A percentile compares a stretch with the other conserved stretches of the same genome.
Evolutionary conservation across 2,329 filamentous ascomycete species (phyloP).

Genomic region (Sporothrix protearum): DNA sequence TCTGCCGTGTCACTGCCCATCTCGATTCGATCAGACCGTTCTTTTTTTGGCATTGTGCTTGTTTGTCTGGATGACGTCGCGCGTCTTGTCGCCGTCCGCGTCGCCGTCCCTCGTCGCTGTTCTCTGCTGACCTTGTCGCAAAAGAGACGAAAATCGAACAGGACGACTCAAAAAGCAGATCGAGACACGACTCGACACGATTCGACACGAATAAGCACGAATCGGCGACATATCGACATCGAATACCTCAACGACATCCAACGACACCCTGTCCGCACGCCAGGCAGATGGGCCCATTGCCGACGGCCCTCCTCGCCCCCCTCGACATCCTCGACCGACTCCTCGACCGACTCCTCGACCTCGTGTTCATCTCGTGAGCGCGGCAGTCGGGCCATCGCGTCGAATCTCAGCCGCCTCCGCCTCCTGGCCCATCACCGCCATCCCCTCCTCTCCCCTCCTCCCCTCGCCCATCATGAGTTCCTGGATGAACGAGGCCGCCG

Average conservation of each 20-base stretch:
- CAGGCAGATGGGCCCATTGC: conserved; percentile 43
- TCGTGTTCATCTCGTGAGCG: not conserved
- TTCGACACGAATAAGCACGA: not conserved
- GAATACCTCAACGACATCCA: not conserved
- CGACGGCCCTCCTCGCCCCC: conserved; percentile 9
- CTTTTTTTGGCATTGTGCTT: not conserved
- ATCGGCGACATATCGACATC: not conserved
- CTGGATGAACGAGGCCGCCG: conserved; percentile 68
- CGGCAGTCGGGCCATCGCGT: conserved; percentile 3
- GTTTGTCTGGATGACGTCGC: conserved; percentile 44
- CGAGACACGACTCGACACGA: not conserved
- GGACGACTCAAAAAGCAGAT: not conserved
- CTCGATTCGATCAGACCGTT: conserved; percentile 35
- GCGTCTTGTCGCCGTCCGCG: conserved; percentile 19
- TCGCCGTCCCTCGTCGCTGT: conserved; percentile 33
- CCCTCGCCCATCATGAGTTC: conserved; percentile 55
- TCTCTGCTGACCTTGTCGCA: conserved; percentile 44
- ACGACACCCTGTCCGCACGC: conserved; percentile 20
- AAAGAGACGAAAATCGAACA: conserved; percentile 14
- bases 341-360: conserved; percentile 11
- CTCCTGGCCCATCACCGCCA: not conserved
- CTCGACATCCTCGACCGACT: not conserved
- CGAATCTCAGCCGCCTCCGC: not conserved
- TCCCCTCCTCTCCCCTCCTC: conserved; percentile 15
- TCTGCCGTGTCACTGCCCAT: conserved; percentile 48